Evolutionary conservation across 2,329 filamentous ascomycete genomes (phyloP).

Genomic region (Metarhizium sp.): DNA sequence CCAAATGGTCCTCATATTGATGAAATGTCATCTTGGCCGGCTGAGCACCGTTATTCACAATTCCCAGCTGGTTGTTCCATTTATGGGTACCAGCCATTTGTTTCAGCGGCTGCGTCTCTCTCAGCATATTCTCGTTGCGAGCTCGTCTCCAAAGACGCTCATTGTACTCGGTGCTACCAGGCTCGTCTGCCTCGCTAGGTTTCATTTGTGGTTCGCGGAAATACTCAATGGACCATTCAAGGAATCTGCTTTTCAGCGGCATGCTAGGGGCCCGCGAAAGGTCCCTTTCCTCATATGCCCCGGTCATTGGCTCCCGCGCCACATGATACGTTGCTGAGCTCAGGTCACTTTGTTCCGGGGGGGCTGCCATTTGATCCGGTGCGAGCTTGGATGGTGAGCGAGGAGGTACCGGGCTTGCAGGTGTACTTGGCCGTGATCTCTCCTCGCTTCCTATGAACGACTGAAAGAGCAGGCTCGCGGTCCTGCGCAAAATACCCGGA

Average conservation of each 20-base stretch:
- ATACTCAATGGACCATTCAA: slow-evolving; percentile 95
- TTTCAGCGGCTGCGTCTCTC: slow-evolving; percentile 89
- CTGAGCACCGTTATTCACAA: slow-evolving; percentile 83
- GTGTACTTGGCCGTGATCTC: slow-evolving; percentile 24
- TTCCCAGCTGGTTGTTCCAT: slow-evolving; percentile 76
- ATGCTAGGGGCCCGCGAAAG: slow-evolving; percentile 51
- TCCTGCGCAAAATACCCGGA: slow-evolving; percentile 51
- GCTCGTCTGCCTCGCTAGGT: slow-evolving; percentile 88
- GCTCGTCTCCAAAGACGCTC: slow-evolving; percentile 85
- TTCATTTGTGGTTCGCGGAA: slow-evolving; percentile 99
- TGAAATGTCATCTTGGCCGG: slow-evolving; percentile 93
- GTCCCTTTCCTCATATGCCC: slow-evolving; percentile 58
- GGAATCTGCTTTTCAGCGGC: slow-evolving; percentile 73
- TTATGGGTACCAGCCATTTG: slow-evolving; percentile 73
- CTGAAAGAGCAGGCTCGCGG: slow-evolving; percentile 53
- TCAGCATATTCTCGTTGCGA: slow-evolving; percentile 85
- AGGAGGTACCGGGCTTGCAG: slow-evolving; percentile 17
- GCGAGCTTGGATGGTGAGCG: slow-evolving; percentile 26
- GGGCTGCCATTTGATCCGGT: slow-evolving; percentile 35
- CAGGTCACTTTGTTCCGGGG: slow-evolving; percentile 68
- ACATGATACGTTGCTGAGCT: slow-evolving; percentile 63
- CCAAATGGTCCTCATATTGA: slow-evolving; percentile 93
- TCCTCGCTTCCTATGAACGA: slow-evolving; percentile 45
- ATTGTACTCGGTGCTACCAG: slow-evolving; percentile 93
- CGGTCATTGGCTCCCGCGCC: slow-evolving; percentile 70